Percentiles rank a stretch among this genome's conserved stretches.
phyloP scores from a whole-genome alignment of 2,329 filamentous ascomycete species.

The Xylaria sp. region DNA sequence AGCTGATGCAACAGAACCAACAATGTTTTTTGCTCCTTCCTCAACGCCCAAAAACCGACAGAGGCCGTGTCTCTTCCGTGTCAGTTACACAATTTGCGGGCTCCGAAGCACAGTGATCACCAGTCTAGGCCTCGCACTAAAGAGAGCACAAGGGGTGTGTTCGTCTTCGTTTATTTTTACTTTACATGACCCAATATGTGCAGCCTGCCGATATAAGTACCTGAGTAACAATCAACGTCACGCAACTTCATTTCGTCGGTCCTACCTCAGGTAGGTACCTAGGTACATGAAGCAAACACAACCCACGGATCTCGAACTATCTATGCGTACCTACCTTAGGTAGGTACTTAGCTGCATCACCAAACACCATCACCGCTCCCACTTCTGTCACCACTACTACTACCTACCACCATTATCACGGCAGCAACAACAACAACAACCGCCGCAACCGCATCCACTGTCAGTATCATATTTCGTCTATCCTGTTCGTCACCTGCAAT shows the following conservation, averaged over 20 bases:
- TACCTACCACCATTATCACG: neutral
- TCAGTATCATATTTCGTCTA: neutral
- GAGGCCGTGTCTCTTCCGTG: no score
- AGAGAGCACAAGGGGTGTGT: neutral
- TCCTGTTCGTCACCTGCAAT: neutral
- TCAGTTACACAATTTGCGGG: neutral
- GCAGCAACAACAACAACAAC: neutral
- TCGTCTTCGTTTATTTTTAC: neutral
- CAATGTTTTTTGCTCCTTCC: neutral
- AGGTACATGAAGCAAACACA: no score
- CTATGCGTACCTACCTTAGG: no score
- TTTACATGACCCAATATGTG: no score
- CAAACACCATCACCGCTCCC: no score
- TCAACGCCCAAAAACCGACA: no score
- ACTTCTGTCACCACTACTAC: neutral
- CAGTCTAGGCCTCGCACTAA: neutral
- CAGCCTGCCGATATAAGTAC: no score
- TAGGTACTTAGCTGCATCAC: no score
- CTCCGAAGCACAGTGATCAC: neutral
- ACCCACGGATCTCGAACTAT: no score
- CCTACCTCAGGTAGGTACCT: no score
- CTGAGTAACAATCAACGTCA: no score
- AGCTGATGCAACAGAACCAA: neutral
- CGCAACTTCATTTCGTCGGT: no score
- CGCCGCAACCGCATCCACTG: neutral